phyloP scores from a whole-genome alignment of 768 basidiomycete genomes.

The Xerocomus brunneocitrinus region DNA sequence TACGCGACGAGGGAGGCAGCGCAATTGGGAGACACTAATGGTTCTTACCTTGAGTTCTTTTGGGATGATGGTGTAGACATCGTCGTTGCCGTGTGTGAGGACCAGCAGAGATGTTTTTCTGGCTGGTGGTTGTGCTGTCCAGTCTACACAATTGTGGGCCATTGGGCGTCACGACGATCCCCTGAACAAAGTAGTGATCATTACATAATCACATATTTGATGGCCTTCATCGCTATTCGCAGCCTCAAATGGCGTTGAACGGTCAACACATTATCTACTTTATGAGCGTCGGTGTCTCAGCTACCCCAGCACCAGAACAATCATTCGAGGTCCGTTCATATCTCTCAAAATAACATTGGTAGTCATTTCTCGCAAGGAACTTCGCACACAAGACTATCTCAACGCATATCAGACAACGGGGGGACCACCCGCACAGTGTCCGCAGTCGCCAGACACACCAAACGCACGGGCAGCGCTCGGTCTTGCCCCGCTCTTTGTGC shows the following conservation, averaged over 20 bases:
- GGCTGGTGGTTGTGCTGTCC: constrained; percentile 15
- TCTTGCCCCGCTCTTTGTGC: constrained; percentile 50
- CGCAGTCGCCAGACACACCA: constrained; percentile 43
- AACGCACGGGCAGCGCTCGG: constrained; percentile 41
- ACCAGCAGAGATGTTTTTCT: constrained; percentile 19
- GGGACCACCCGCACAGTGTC: constrained; percentile 44
- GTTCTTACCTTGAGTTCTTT: constrained; percentile 12
- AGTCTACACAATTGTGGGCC: constrained; percentile 27
- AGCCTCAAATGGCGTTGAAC: constrained; percentile 5
- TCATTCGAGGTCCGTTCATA: constrained; percentile 27
- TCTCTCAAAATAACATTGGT: neutral
- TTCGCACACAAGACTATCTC: constrained; percentile 52
- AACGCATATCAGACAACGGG: constrained; percentile 44
- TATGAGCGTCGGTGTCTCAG: constrained; percentile 26
- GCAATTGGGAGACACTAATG: neutral
- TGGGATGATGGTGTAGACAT: constrained; percentile 19
- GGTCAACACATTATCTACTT: constrained; percentile 19
- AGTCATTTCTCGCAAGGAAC: constrained; percentile 38
- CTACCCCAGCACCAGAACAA: constrained; percentile 10
- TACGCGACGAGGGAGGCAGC: neutral
- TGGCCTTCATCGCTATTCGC: neutral
- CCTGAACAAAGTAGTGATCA: neutral
- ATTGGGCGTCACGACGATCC: neutral
- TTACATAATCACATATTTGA: constrained; percentile 12
- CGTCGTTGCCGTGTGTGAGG: constrained; percentile 12